Percentiles rank a stretch among this genome's conserved stretches.
Conservation (phyloP, 1,284 basidiomycete species). For the Malassezia sp. region DNA sequence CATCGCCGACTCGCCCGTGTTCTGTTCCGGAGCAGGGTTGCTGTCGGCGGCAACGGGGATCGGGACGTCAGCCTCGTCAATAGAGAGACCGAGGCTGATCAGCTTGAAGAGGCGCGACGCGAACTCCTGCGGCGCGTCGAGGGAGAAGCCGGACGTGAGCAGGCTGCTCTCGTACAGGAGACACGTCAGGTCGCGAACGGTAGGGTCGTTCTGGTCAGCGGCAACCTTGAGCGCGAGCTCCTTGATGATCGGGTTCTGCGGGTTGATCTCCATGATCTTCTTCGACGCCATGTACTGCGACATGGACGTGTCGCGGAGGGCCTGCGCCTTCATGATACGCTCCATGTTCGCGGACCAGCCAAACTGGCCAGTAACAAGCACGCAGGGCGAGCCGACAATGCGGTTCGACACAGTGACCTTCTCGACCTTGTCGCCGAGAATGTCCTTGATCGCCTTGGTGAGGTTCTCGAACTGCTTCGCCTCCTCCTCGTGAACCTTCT, state of each 20-base stretch:
- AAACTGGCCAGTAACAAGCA: constrained; percentile 82
- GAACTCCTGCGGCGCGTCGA: constrained; percentile 89
- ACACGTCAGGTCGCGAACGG: constrained; percentile 87
- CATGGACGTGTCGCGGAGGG: constrained; percentile 95
- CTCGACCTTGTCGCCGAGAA: constrained; percentile 97
- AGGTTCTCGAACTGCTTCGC: constrained; percentile 73
- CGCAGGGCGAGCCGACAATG: constrained; percentile 46
- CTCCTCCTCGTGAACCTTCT: constrained; percentile 79
- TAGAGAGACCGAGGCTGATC: constrained; percentile 62
- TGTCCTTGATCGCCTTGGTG: constrained; percentile 92
- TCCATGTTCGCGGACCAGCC: constrained; percentile 99
- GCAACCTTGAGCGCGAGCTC: constrained; percentile 88
- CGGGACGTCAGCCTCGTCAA: constrained; percentile 47
- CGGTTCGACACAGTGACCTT: constrained; percentile 98
- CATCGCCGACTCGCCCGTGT: constrained; percentile 43
- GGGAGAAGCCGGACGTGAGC: constrained; percentile 62
- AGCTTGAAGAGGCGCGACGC: constrained; percentile 93
- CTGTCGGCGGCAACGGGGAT: constrained; percentile 19
- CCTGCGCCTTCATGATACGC: constrained; percentile 99
- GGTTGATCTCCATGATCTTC: constrained; percentile 98
- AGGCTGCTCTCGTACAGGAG: constrained; percentile 93
- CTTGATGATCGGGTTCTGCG: constrained; percentile 83
- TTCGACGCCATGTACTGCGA: constrained; percentile 87
- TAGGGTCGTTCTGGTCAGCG: constrained; percentile 89
- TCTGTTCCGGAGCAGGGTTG: constrained; percentile 30